Evolutionary conservation across 345 rosid species (phyloP).

Genomic region (Sisymbrium altissimum): DNA sequence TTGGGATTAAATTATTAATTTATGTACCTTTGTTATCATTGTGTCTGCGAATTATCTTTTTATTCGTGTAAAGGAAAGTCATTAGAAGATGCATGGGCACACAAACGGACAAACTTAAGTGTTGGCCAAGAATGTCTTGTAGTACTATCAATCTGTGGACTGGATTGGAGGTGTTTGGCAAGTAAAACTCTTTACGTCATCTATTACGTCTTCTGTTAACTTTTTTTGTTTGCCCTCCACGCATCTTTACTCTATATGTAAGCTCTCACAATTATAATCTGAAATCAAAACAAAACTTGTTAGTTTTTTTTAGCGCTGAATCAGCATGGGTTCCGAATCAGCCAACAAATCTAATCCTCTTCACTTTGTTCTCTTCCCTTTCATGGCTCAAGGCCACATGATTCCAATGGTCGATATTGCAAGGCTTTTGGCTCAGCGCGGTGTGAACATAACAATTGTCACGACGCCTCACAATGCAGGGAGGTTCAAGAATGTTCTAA

Average conservation of each 20-base stretch:
- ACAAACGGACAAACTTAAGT: slow-evolving; percentile 18
- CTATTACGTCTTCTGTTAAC: slow-evolving; percentile 12
- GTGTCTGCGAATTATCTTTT: neutral
- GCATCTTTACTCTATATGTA: slow-evolving; percentile 15
- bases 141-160: slow-evolving; percentile 16
- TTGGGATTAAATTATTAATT: neutral
- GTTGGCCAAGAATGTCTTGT: slow-evolving; percentile 14
- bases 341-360: neutral
- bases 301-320: neutral
- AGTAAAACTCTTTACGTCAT: slow-evolving; percentile 22
- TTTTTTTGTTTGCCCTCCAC: neutral
- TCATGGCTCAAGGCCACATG: slow-evolving; percentile 18
- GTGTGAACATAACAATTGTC: slow-evolving; percentile 43
- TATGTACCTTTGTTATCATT: neutral
- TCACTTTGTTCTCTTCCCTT: slow-evolving; percentile 25
- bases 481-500: slow-evolving; percentile 17
- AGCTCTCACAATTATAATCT: no score
- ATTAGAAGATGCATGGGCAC: neutral
- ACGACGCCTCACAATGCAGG: slow-evolving; percentile 40
- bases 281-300: slow-evolving; percentile 3
- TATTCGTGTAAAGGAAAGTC: neutral
- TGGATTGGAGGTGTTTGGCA: neutral
- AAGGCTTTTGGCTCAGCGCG: slow-evolving; percentile 42
- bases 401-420: slow-evolving; percentile 54
- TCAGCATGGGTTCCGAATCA: slow-evolving; percentile 1